Percentiles rank a stretch among this genome's conserved stretches.
Conservation (phyloP, 106 monocot genomes). For the Dioscorea dumetorum region DNA sequence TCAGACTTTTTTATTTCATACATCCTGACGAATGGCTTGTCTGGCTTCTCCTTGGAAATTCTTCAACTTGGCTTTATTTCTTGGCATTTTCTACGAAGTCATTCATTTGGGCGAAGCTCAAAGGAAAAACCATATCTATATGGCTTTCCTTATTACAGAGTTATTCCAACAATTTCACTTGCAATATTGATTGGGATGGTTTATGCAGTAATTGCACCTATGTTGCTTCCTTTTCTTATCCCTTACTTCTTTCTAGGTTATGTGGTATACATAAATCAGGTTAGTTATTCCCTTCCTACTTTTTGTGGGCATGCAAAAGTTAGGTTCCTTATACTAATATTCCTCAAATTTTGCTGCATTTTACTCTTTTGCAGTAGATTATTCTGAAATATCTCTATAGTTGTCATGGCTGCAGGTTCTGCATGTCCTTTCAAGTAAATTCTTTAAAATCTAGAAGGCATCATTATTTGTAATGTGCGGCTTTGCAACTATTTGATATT, state of each 20-base stretch:
- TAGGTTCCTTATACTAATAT: too few species aligned
- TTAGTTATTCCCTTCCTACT: constrained; percentile 14
- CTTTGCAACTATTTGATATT: too few species aligned
- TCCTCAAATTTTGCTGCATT: too few species aligned
- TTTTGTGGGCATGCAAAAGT: not conserved
- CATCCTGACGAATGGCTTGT: constrained; percentile 64
- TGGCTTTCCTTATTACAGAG: constrained; percentile 60
- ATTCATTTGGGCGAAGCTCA: constrained; percentile 20
- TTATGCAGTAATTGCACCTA: constrained; percentile 58
- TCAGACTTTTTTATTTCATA: constrained; percentile 82
- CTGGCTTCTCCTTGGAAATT: constrained; percentile 70
- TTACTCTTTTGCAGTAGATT: too few species aligned
- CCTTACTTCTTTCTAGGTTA: constrained; percentile 70
- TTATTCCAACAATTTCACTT: constrained; percentile 67
- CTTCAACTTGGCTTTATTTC: constrained; percentile 49
- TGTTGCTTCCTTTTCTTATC: constrained; percentile 67
- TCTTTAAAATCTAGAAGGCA: too few species aligned
- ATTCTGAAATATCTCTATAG: too few species aligned
- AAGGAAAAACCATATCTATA: constrained; percentile 44
- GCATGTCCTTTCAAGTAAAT: too few species aligned
- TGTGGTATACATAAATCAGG: constrained; percentile 74
- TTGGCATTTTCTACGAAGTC: constrained; percentile 46
- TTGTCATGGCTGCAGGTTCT: too few species aligned
- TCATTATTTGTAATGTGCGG: too few species aligned
- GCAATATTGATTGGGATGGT: constrained; percentile 76